These are phyloP conservation scores for Leccinum boreale DNA, from an alignment of 768 basidiomycete species.

Conservation along the genomic window DNA sequence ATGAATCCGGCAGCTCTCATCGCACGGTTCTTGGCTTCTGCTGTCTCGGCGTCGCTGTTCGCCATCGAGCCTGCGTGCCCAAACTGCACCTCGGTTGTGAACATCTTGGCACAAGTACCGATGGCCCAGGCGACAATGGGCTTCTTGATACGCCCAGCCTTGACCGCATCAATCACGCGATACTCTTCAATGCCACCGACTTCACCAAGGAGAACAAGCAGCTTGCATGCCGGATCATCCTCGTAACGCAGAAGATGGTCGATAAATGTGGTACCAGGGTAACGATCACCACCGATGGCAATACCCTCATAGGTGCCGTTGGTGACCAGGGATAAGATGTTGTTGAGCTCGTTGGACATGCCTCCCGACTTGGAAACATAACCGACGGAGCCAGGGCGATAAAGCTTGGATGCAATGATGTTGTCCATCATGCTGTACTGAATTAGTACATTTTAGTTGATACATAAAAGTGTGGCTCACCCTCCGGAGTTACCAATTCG, in stretches of 20 bases:
- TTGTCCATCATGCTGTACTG: conserved; percentile 94
- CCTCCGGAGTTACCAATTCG: conserved; percentile 99
- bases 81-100: conserved; percentile 98
- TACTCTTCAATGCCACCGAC: conserved; percentile 99
- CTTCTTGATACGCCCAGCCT: conserved; percentile 90
- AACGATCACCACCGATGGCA: conserved; percentile 98
- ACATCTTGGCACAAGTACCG: conserved; percentile 99
- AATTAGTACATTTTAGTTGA: conserved; percentile 3
- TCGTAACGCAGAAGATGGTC: conserved; percentile 98
- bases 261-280: conserved; percentile 98
- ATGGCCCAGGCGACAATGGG: conserved; percentile 99
- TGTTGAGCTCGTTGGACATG: conserved; percentile 99
- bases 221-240: conserved; percentile 95
- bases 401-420: conserved; percentile 97
- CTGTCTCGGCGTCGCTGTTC: conserved; percentile 96
- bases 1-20: conserved; percentile 96
- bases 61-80: conserved; percentile 99
- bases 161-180: conserved; percentile 97
- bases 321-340: conserved; percentile 93
- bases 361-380: conserved; percentile 99
- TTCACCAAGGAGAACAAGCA: conserved; percentile 98
- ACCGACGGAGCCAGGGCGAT: conserved; percentile 94
- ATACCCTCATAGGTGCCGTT: conserved; percentile 99
- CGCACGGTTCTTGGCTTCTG: conserved; percentile 94
- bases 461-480: conserved; percentile 39